Percentiles rank a stretch among this genome's conserved stretches.
Evolutionary conservation across 768 basidiomycete genomes (phyloP).

Genomic region (Mycena haematopus): DNA sequence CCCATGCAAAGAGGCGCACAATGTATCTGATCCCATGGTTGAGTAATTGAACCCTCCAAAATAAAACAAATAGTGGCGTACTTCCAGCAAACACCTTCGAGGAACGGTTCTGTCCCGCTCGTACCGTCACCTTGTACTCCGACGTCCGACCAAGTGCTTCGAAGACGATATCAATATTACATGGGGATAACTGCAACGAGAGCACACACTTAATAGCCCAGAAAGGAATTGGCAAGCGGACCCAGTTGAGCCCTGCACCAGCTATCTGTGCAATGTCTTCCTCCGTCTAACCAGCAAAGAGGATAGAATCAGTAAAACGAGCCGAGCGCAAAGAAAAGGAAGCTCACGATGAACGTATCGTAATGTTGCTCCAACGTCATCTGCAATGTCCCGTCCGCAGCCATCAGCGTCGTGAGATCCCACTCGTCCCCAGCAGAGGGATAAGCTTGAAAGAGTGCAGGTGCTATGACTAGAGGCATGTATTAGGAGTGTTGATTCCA

Average conservation of each 20-base stretch:
- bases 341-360: background rate
- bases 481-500: background rate
- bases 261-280: slow-evolving; percentile 90
- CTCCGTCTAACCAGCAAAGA: slow-evolving; percentile 70
- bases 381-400: background rate
- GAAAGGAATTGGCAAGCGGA: slow-evolving; percentile 82
- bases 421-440: background rate
- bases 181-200: no score
- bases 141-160: slow-evolving; percentile 39
- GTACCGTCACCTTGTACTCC: slow-evolving; percentile 42
- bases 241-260: slow-evolving; percentile 87
- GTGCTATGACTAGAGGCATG: slow-evolving; percentile 53
- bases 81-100: slow-evolving; percentile 65
- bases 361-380: background rate
- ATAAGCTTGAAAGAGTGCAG: slow-evolving; percentile 65
- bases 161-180: no score
- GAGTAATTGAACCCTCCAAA: background rate
- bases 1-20: slow-evolving; percentile 46
- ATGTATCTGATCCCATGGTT: slow-evolving; percentile 31
- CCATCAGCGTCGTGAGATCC: background rate
- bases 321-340: background rate
- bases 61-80: background rate
- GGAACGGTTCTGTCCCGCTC: slow-evolving; percentile 63
- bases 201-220: slow-evolving; percentile 73
- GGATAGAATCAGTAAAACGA: no score